These are phyloP conservation scores for Pulicaria dysenterica DNA, from an alignment of 129 eudicot genomes.

Conservation along the genomic window DNA sequence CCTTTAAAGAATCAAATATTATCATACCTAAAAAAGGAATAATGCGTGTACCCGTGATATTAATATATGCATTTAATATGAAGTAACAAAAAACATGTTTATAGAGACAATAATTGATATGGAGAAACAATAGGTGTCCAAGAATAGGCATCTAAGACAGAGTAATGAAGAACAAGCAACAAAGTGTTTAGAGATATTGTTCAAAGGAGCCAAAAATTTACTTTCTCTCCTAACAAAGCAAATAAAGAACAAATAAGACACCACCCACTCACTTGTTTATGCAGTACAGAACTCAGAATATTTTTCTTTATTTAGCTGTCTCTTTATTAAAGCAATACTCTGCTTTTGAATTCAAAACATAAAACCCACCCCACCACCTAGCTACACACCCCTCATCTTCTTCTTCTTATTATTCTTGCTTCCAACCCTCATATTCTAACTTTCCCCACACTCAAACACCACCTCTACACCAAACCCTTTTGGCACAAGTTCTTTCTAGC, in stretches of 20 bases:
- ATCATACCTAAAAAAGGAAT: neutral
- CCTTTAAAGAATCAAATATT: conserved; percentile 4
- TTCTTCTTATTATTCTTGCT: conserved; percentile 39
- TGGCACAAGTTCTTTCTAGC: neutral
- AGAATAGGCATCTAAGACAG: conserved; percentile 30
- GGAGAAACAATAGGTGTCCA: conserved; percentile 11
- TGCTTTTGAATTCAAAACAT: conserved; percentile 41
- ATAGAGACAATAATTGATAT: conserved; percentile 12
- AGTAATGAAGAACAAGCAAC: conserved; percentile 24
- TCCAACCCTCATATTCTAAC: conserved; percentile 26
- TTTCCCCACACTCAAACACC: conserved; percentile 36
- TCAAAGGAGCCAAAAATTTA: conserved; percentile 49
- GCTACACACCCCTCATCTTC: conserved; percentile 26
- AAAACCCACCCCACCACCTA: conserved; percentile 31
- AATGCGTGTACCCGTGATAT: conserved; percentile 15
- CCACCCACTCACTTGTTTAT: conserved; percentile 39
- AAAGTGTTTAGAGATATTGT: conserved; percentile 26
- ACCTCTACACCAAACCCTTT: conserved; percentile 8
- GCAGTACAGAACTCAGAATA: conserved; percentile 42
- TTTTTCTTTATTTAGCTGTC: conserved; percentile 36
- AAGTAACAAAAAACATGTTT: conserved; percentile 15
- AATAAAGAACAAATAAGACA: conserved; percentile 40
- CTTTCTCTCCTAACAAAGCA: conserved; percentile 52
- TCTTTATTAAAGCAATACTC: conserved; percentile 44
- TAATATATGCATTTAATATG: neutral